phyloP scores from a whole-genome alignment of 2,329 filamentous ascomycete species.

The Fusarium acutatum region DNA sequence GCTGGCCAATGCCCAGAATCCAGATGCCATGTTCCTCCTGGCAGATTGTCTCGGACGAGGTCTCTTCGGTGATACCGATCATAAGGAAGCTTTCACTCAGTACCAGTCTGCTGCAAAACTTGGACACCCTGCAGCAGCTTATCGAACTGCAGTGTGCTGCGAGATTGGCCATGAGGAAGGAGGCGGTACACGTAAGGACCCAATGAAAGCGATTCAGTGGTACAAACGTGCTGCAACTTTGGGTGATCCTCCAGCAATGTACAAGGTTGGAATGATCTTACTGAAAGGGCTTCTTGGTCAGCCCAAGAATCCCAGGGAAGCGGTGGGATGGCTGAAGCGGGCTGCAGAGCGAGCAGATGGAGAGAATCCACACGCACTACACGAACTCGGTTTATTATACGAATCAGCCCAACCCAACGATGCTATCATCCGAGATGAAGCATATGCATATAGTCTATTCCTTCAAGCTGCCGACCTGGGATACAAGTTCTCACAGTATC shows the following conservation, averaged over 20 bases:
- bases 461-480: conserved; percentile 85
- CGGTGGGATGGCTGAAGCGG: conserved; percentile 90
- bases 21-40: conserved; percentile 91
- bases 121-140: conserved; percentile 86
- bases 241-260: conserved; percentile 94
- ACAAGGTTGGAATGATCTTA: conserved; percentile 96
- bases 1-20: conserved; percentile 74
- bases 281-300: conserved; percentile 95
- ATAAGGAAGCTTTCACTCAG: conserved; percentile 90
- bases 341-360: conserved; percentile 87
- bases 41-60: conserved; percentile 91
- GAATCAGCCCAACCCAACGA: conserved; percentile 73
- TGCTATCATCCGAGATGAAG: conserved; percentile 80
- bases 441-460: conserved; percentile 83
- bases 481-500: conserved; percentile 95
- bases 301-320: conserved; percentile 81
- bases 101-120: conserved; percentile 95
- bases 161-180: conserved; percentile 95
- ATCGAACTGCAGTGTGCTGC: conserved; percentile 95
- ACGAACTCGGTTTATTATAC: conserved; percentile 80
- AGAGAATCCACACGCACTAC: conserved; percentile 93
- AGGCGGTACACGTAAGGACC: conserved; percentile 90
- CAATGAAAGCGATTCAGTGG: conserved; percentile 96
- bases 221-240: conserved; percentile 92
- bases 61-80: conserved; percentile 80